Base-by-base conservation (phyloP, 2,329 filamentous ascomycete genomes). In the Helminthosporium solani region DNA sequence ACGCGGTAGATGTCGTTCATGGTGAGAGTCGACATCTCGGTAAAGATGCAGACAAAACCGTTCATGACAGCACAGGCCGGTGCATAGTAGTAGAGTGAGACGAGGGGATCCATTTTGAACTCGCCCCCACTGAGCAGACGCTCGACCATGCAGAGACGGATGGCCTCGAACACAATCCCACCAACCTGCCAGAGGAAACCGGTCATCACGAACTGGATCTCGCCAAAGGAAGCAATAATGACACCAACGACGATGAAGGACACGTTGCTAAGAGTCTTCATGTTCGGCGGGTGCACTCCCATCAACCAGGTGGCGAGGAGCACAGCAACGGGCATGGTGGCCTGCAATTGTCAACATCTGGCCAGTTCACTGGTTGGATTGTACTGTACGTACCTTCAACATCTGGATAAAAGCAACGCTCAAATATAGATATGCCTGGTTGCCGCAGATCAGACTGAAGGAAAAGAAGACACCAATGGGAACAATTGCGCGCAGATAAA, bases 401-500 rank as follows among this genome's bases (percentile, higher is more conserved):
- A 97, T 97, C 79, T 97, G 92, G 66, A 97, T 97, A 73, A 97
- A 97, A 50, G 92, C 88, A 48, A 97, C 92, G 58, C 87, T 94
- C 51, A 97, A 83, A 74, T 96, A 96, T 44, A 96, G 82, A 70
- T 97, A 97, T 61, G 92, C 90, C 74, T 95, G 75, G 77, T 97
- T 97, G 67, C 91, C 90, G 74, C 90, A 96, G 70, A 97, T 96
- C 77, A 97, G 81, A 73, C 87, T 94, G 77, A 96, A 78, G 70
- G 88, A 94, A 84, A 96, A 97, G 77, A 96, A 95, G 68, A 96
- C 74, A 57, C 92, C 92, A 64, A 97, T 96, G 46, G 92, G 92
- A 30, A 96, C 86, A 59, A 97, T 96, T 35, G 91, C 90, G 60
- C 90, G 86, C 50, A 97, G 77, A 73, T 97, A 97, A 63, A 97